Evolutionary conservation across 2,329 filamentous ascomycete genomes (phyloP), one percentile per base, ranked within the genome.

Genomic region (Periconia sp.): DNA sequence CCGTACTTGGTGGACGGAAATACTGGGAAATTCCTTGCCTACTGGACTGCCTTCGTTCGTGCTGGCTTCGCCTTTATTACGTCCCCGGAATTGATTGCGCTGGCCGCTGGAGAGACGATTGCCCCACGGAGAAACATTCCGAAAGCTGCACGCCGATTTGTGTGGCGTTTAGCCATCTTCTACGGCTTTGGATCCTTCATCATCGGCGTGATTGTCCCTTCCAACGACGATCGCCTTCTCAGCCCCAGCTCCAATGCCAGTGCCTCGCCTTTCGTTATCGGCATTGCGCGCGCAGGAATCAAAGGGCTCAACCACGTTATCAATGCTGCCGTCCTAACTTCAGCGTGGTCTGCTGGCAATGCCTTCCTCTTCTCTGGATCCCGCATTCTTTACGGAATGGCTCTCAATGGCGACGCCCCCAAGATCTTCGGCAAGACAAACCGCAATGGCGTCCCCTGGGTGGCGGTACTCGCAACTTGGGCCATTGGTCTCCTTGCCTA

Each of bases 251-350:
- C 61, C n/a, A 66, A 67, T 40, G 66, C 66, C 15, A 59, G 63
- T 2, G 61, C 63, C 7, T 68, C 65, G 5, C 65, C 66, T 3
- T 69, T 69, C 36, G 87, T 92, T 42, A 88, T 90, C 50, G 88
- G 87, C 13, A 84, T 86, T 13, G 74, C 78, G 1, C 77, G 82
- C 21, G 87, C 87, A 2, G 85, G 86, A 0, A 84, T 91, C 44
- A 74, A 72, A 5, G 85, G 79, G 5, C 78, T 91, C 5, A 85
- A 87, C 0, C 84, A 82, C 3, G 79, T 91, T 31, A 85, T 92
- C 66, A 92, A 92, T 62, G 87, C 86, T 21, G 77, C 90, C 9
- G 83, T 92, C 50, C 76, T 91, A 47, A 88, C 85, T 0, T 87
- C 85, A 0, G 86, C 85, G 0, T 87, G 82, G 77, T 89, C 86